Percentiles rank a stretch among this genome's conserved stretches.
Conservation (phyloP, 306 rosid genomes). For the Oxytropis ochrocephala region DNA sequence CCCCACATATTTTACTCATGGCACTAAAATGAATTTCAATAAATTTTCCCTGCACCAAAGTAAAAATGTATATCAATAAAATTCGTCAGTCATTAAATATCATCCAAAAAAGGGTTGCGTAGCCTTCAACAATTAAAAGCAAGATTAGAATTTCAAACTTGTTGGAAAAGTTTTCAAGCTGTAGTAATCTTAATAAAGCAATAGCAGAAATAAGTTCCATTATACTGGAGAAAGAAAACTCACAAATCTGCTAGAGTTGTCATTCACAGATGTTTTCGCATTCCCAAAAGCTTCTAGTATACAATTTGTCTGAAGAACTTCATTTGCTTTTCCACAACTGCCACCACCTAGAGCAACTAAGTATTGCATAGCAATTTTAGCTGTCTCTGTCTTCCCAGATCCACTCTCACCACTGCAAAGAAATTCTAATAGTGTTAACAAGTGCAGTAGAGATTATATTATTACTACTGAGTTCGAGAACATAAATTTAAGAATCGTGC, state of each 20-base stretch:
- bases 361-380: conserved; percentile 72
- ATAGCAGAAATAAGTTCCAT: neutral
- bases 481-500: neutral
- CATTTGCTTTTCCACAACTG: conserved; percentile 37
- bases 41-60: conserved; percentile 77
- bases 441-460: neutral
- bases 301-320: conserved; percentile 49
- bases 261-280: conserved; percentile 68
- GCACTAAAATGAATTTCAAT: conserved; percentile 65
- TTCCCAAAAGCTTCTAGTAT: conserved; percentile 90
- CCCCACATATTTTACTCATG: conserved; percentile 68
- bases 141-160: neutral
- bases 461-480: neutral
- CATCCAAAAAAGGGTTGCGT: conserved; percentile 11
- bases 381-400: conserved; percentile 91
- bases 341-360: conserved; percentile 60
- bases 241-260: conserved; percentile 88
- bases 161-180: conserved; percentile 10
- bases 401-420: conserved; percentile 89
- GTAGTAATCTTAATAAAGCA: neutral
- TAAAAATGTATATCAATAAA: conserved; percentile 22
- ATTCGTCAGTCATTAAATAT: conserved; percentile 1
- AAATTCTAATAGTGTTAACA: conserved; percentile 13
- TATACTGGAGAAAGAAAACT: conserved; percentile 31
- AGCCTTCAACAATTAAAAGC: conserved; percentile 12